phyloP scores from a whole-genome alignment of 495 filamentous ascomycete species.

The Cenococcum geophilum region DNA sequence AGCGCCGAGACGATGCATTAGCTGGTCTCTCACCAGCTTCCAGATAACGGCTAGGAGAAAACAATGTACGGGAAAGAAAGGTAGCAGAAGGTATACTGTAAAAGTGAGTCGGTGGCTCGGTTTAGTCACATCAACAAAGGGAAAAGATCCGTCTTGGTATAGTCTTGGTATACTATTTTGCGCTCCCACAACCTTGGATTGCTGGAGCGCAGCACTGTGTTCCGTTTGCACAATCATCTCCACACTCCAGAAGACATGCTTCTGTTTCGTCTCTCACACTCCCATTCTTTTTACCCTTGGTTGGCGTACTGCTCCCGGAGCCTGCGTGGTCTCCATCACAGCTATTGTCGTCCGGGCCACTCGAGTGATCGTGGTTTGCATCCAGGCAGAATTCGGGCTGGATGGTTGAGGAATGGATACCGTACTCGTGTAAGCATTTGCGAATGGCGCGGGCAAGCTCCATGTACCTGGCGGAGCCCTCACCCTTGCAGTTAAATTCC shows the following conservation, averaged over 20 bases:
- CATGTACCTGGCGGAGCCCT: conserved; percentile 80
- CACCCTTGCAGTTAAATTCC: conserved; percentile 63
- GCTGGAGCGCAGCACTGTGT: conserved; percentile 61
- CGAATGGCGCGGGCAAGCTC: conserved; percentile 70
- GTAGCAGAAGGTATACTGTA: not conserved
- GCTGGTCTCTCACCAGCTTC: not conserved
- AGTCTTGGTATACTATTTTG: not conserved
- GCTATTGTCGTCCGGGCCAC: conserved; percentile 22
- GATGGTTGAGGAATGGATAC: conserved; percentile 96
- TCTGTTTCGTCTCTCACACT: conserved; percentile 52
- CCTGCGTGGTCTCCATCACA: conserved; percentile 31
- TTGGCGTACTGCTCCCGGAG: conserved; percentile 30
- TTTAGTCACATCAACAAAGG: too few species aligned
- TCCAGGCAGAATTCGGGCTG: conserved; percentile 85
- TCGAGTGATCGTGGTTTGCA: conserved; percentile 47
- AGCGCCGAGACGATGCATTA: not conserved
- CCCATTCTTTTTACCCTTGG: conserved; percentile 40
- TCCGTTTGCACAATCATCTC: conserved; percentile 67
- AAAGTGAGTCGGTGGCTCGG: too few species aligned
- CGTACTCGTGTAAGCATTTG: conserved; percentile 85
- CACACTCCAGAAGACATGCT: conserved; percentile 77
- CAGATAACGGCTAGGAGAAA: not conserved
- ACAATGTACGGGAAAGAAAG: not conserved
- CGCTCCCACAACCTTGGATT: not conserved
- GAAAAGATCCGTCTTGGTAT: not conserved